phyloP scores from a whole-genome alignment of 2,329 filamentous ascomycete genomes.

The Cladosporium sp. region DNA sequence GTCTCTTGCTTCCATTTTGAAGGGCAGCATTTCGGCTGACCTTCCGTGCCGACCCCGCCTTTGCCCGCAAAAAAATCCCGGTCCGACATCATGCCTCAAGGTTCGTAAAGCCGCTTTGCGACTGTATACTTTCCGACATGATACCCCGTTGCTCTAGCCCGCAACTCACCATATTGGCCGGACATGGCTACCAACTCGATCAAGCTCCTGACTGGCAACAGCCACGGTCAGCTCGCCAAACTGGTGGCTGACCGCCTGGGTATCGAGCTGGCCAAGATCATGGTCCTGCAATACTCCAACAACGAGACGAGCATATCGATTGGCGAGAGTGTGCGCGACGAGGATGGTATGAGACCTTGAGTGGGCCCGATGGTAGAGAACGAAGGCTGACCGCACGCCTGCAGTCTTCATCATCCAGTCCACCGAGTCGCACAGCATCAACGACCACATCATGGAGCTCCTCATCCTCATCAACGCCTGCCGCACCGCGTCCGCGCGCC shows the following conservation, averaged over 20 bases:
- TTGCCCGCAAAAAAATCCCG: background rate
- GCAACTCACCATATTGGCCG: constrained; percentile 1
- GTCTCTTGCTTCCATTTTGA: too few relatives aligned
- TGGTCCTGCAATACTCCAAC: constrained; percentile 79
- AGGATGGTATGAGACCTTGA: constrained; percentile 60
- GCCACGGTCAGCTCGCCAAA: constrained; percentile 65
- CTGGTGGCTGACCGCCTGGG: constrained; percentile 64
- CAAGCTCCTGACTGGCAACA: constrained; percentile 69
- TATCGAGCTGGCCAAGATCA: constrained; percentile 70
- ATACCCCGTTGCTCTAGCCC: constrained; percentile 7
- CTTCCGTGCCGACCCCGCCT: constrained; percentile 1
- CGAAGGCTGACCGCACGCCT: constrained; percentile 9
- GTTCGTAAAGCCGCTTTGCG: constrained; percentile 1
- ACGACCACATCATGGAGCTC: constrained; percentile 96
- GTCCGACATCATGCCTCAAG: constrained; percentile 1
- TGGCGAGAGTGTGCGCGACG: constrained; percentile 90
- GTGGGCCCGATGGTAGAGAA: background rate
- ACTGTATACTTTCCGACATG: constrained; percentile 15
- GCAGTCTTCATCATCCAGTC: constrained; percentile 91
- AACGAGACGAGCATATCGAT: constrained; percentile 88
- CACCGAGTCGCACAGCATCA: constrained; percentile 90
- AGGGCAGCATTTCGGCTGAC: background rate
- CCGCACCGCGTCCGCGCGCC: constrained; percentile 74
- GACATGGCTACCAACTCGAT: constrained; percentile 66
- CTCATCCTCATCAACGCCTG: constrained; percentile 98